Conservation (phyloP, 75 land plant genomes). For the Ceratopteris richardii region DNA sequence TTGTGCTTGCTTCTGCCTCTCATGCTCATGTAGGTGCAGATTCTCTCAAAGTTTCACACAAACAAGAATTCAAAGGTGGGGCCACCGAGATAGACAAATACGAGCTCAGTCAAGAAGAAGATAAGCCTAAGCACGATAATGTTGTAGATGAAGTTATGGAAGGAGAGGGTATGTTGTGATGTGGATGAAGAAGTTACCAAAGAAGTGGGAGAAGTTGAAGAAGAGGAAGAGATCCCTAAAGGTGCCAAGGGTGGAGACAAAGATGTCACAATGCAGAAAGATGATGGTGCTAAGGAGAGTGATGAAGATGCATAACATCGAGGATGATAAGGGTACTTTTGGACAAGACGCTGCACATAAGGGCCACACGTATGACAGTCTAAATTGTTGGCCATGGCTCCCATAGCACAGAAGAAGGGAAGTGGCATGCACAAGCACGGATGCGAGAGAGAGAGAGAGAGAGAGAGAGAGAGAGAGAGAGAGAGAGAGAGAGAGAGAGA, state of each 20-base stretch:
- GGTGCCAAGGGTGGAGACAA: conserved; percentile 3
- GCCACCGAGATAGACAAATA: background rate
- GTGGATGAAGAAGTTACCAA: background rate
- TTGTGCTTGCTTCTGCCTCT: too few relatives aligned
- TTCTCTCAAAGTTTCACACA: too few relatives aligned
- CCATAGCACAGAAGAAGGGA: too few relatives aligned
- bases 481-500: too few relatives aligned
- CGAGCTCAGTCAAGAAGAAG: background rate
- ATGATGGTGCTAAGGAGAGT: background rate
- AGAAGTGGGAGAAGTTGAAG: background rate
- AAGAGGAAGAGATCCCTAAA: background rate
- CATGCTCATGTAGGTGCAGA: too few relatives aligned
- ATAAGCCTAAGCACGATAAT: background rate
- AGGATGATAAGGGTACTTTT: conserved; percentile 3
- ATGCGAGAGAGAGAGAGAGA: too few relatives aligned
- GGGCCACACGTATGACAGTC: background rate
- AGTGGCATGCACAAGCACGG: too few relatives aligned
- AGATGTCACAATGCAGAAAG: conserved; percentile 5
- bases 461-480: too few relatives aligned
- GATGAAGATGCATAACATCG: background rate
- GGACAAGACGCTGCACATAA: background rate
- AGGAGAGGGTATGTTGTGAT: background rate
- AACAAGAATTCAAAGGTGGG: too few relatives aligned
- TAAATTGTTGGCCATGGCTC: too few relatives aligned
- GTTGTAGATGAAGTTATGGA: background rate